phyloP scores from a whole-genome alignment of 1,284 basidiomycete species.

The Peniophora sp. region DNA sequence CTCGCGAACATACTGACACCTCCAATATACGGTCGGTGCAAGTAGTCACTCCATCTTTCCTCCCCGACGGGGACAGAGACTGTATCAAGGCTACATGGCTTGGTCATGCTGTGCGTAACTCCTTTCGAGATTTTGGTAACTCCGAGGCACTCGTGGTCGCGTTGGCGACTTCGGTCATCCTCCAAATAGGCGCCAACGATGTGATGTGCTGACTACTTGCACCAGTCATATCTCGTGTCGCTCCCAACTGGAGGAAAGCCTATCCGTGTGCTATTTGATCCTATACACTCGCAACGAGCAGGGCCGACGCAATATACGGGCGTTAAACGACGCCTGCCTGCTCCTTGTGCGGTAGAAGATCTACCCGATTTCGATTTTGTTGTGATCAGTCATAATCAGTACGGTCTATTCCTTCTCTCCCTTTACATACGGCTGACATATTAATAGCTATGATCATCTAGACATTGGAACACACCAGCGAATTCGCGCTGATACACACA shows the following conservation, averaged over 20 bases:
- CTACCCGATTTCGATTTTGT: constrained; percentile 26
- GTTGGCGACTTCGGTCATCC: not conserved
- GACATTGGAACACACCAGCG: constrained; percentile 19
- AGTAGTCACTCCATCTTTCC: constrained; percentile 18
- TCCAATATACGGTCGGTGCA: constrained; percentile 9
- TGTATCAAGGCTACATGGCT: constrained; percentile 23
- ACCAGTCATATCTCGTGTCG: constrained; percentile 23
- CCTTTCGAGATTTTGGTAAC: not conserved
- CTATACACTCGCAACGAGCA: constrained; percentile 24
- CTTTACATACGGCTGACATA: not conserved
- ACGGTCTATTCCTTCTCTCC: constrained; percentile 5
- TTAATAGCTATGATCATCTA: constrained; percentile 24
- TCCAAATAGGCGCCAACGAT: not conserved
- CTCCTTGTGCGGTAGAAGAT: constrained; percentile 22
- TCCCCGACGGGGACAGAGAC: constrained; percentile 4
- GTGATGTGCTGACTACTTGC: too few species aligned
- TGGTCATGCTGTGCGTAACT: constrained; percentile 22
- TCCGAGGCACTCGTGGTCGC: not conserved
- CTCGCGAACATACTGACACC: constrained; percentile 4
- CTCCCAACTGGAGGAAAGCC: constrained; percentile 15
- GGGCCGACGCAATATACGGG: constrained; percentile 20
- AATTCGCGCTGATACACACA: constrained; percentile 13
- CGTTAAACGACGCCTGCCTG: constrained; percentile 19
- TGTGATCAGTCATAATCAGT: constrained; percentile 28
- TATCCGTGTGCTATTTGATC: constrained; percentile 24